Evolutionary conservation across 148 eudicot species (phyloP).

Genomic region (Rhododendron molle): DNA sequence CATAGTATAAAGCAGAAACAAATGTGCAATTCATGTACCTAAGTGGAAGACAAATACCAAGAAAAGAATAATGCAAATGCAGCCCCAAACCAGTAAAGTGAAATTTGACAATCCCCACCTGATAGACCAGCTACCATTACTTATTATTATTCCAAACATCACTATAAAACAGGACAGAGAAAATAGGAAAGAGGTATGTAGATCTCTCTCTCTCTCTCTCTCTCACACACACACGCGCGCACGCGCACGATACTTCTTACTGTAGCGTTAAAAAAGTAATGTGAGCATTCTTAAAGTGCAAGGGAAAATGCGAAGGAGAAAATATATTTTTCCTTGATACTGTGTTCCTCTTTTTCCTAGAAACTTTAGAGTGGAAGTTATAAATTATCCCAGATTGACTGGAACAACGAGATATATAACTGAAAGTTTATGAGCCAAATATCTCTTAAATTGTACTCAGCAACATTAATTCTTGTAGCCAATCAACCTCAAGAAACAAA

Average conservation of each 20-base stretch:
- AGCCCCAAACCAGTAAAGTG: slow-evolving; percentile 1
- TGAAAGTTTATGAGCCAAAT: not conserved
- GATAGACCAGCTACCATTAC: not conserved
- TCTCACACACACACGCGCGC: no score
- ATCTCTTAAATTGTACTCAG: not conserved
- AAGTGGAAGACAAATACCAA: not conserved
- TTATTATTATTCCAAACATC: not conserved
- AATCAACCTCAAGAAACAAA: not conserved
- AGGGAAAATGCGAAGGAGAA: not conserved
- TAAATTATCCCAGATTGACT: not conserved
- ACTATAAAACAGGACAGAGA: not conserved
- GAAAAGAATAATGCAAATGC: not conserved
- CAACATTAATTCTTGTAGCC: not conserved
- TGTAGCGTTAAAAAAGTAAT: no score
- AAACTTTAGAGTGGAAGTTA: not conserved
- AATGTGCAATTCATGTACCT: slow-evolving; percentile 1
- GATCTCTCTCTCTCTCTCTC: no score
- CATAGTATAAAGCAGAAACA: not conserved
- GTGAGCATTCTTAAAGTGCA: not conserved
- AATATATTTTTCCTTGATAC: not conserved
- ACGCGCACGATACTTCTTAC: not conserved
- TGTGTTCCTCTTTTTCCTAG: not conserved
- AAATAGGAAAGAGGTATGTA: not conserved
- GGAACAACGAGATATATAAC: not conserved
- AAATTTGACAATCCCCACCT: not conserved